Percentiles rank a stretch among this genome's conserved stretches.
Evolutionary conservation across 2,329 filamentous ascomycete genomes (phyloP).

Genomic region (Orbilia ellipsospora): DNA sequence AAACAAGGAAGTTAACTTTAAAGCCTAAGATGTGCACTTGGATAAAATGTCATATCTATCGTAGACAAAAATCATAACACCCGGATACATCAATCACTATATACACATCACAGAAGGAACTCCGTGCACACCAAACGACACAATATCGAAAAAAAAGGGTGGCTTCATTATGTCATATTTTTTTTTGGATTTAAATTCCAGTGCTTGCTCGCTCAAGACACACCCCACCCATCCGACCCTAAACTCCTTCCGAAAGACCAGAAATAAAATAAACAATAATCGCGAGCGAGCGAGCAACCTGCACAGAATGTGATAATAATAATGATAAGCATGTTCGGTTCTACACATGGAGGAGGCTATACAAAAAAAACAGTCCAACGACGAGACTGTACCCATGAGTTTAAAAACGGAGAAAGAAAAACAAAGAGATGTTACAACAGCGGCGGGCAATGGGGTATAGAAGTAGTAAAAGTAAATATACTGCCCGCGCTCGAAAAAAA

Average conservation of each 20-base stretch:
- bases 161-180: too few species aligned
- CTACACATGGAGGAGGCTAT: background rate
- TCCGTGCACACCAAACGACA: too few species aligned
- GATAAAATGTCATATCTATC: too few species aligned
- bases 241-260: constrained; percentile 25
- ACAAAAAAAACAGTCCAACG: background rate
- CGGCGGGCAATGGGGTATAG: constrained; percentile 26
- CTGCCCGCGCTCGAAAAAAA: constrained; percentile 17
- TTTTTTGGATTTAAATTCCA: too few species aligned
- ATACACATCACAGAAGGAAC: too few species aligned
- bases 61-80: too few species aligned
- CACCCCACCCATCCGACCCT: background rate
- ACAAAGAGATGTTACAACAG: background rate
- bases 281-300: background rate
- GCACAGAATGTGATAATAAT: background rate
- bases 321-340: background rate
- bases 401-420: background rate
- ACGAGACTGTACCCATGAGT: background rate
- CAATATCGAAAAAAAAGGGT: too few species aligned
- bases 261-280: background rate
- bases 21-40: too few species aligned
- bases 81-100: too few species aligned
- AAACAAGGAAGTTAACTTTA: too few species aligned
- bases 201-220: too few species aligned
- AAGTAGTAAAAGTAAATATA: constrained; percentile 7